These are phyloP conservation scores for Xylaria telfairii DNA, from an alignment of 495 filamentous ascomycete genomes.

Conservation along the genomic window DNA sequence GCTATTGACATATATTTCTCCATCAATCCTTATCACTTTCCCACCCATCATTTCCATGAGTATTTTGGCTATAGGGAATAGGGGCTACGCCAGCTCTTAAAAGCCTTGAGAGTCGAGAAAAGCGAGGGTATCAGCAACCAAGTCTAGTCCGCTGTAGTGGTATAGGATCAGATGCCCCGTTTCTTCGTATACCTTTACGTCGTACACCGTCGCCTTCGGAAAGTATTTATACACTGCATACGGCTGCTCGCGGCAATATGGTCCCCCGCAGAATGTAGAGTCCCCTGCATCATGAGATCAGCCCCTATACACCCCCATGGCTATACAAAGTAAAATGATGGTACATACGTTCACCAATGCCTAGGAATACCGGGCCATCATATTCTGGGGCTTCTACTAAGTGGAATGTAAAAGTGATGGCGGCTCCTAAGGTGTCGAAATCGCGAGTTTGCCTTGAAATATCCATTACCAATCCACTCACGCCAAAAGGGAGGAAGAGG, in stretches of 20 bases:
- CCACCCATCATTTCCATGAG: neutral
- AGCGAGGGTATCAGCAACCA: conserved; percentile 23
- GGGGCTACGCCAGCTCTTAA: neutral
- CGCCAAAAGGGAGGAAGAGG: too few relatives aligned
- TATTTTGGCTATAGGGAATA: too few relatives aligned
- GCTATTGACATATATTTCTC: neutral
- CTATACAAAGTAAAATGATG: too few relatives aligned
- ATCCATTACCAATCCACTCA: neutral
- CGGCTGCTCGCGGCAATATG: conserved; percentile 23
- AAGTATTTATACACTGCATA: conserved; percentile 25
- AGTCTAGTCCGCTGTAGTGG: conserved; percentile 23
- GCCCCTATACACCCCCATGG: neutral
- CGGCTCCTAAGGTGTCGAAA: conserved; percentile 31
- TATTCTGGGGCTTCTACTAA: conserved; percentile 28
- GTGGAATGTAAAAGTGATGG: conserved; percentile 31
- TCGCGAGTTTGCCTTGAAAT: conserved; percentile 22
- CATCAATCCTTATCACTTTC: neutral
- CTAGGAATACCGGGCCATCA: conserved; percentile 30
- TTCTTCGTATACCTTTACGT: conserved; percentile 27
- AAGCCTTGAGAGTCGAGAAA: conserved; percentile 14
- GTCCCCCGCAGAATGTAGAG: conserved; percentile 2
- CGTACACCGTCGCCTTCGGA: conserved; percentile 28
- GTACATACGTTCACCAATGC: conserved; percentile 32
- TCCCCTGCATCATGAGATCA: neutral
- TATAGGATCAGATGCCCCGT: conserved; percentile 32